These are phyloP conservation scores for Chrysopogon serrulatus DNA, from an alignment of 176 grass and related monocot genomes.

Conservation along the genomic window DNA sequence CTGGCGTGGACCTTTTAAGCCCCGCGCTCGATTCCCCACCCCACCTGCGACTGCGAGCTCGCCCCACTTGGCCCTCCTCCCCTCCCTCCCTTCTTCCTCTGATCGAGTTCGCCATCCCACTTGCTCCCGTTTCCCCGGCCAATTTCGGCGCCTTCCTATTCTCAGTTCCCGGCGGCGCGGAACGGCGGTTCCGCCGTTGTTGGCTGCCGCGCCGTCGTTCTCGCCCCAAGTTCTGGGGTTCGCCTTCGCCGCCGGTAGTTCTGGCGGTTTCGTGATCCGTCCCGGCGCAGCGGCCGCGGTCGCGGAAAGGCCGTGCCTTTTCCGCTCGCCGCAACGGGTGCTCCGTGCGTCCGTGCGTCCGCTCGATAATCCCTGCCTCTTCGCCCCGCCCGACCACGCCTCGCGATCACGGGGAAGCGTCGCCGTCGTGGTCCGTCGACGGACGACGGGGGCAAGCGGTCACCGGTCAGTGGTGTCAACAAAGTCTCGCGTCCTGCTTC, in stretches of 20 bases:
- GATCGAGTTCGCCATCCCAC: neutral
- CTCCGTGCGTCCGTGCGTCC: neutral
- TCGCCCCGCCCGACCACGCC: neutral
- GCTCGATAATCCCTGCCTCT: neutral
- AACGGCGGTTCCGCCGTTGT: neutral
- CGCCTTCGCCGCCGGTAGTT: neutral
- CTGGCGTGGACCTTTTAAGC: slow-evolving; percentile 33
- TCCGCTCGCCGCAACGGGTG: slow-evolving; percentile 5
- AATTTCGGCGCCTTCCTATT: neutral
- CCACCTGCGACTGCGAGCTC: neutral
- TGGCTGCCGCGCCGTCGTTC: neutral
- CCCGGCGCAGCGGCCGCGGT: neutral
- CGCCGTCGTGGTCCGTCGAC: slow-evolving; percentile 7
- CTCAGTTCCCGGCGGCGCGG: neutral
- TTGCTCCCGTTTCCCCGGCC: neutral
- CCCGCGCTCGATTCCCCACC: slow-evolving; percentile 1
- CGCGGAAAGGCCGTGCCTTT: neutral
- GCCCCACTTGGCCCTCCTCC: neutral
- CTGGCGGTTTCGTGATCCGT: slow-evolving; percentile 19
- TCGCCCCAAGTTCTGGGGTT: neutral
- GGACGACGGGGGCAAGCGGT: neutral
- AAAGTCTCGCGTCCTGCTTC: neutral
- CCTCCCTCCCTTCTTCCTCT: neutral
- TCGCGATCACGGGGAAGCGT: slow-evolving; percentile 29
- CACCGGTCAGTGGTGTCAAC: neutral